Evolutionary conservation across 192 early-diverging fungal genomes (phyloP).

Genomic region (Linnemannia hyalina): DNA sequence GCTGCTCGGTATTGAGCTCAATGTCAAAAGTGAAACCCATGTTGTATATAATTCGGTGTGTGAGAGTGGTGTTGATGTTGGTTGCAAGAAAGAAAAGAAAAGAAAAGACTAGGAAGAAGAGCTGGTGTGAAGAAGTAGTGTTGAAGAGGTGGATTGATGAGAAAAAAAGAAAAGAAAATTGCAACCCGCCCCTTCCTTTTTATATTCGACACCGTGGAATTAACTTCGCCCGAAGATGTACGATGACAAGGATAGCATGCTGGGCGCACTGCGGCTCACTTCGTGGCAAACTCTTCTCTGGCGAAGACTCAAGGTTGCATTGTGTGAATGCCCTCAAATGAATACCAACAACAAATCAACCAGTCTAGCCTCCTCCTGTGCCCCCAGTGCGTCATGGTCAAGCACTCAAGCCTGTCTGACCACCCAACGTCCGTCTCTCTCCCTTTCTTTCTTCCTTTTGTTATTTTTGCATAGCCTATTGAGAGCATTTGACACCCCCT

Average conservation of each 20-base stretch:
- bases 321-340: neutral
- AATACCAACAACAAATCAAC: neutral
- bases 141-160: neutral
- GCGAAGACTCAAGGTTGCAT: neutral
- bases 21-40: constrained; percentile 53
- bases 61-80: neutral
- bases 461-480: constrained; percentile 1
- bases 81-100: neutral
- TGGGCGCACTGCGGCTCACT: constrained; percentile 1
- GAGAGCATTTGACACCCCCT: neutral
- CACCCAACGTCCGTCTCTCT: neutral
- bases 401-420: neutral
- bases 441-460: neutral
- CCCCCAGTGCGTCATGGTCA: neutral
- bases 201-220: neutral
- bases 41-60: neutral
- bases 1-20: constrained; percentile 27
- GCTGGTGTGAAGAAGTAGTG: neutral
- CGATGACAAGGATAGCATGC: neutral
- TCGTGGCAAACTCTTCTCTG: neutral
- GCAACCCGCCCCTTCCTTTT: neutral
- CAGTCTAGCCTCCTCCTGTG: neutral
- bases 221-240: neutral
- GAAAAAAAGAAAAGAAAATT: neutral
- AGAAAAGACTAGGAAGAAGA: neutral